phyloP scores from a whole-genome alignment of 192 early-diverging fungal species.

The Powellomyces hirtus region DNA sequence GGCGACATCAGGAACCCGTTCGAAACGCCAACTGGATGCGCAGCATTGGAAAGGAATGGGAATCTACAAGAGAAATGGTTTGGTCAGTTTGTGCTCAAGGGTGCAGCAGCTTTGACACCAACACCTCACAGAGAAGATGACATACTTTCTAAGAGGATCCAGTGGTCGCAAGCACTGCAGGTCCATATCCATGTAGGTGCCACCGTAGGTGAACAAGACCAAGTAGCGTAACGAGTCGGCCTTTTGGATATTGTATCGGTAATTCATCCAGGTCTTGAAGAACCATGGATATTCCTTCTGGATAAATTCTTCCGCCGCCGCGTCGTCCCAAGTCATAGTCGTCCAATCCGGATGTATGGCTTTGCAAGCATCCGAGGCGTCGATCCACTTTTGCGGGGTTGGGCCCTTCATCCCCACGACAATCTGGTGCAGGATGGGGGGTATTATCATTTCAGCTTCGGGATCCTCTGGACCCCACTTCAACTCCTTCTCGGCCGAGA shows the following conservation, averaged over 20 bases:
- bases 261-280: slow-evolving; percentile 23
- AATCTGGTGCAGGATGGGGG: slow-evolving; percentile 40
- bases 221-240: slow-evolving; percentile 41
- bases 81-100: background rate
- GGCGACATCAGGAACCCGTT: slow-evolving; percentile 35
- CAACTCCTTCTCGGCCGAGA: background rate
- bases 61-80: background rate
- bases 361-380: slow-evolving; percentile 16
- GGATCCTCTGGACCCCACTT: slow-evolving; percentile 16
- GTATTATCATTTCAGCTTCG: slow-evolving; percentile 8
- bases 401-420: slow-evolving; percentile 16
- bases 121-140: too few species aligned
- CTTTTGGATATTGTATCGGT: slow-evolving; percentile 32
- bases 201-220: slow-evolving; percentile 36
- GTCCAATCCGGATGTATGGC: slow-evolving; percentile 32
- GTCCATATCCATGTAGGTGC: slow-evolving; percentile 43
- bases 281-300: slow-evolving; percentile 27
- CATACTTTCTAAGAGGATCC: slow-evolving; percentile 27
- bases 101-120: too few species aligned
- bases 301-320: slow-evolving; percentile 21
- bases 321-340: slow-evolving; percentile 36
- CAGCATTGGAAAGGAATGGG: slow-evolving; percentile 34
- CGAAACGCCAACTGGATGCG: slow-evolving; percentile 38
- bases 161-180: slow-evolving; percentile 26
- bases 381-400: slow-evolving; percentile 25